Evolutionary conservation across 768 basidiomycete genomes (phyloP), one percentile per base, ranked within the genome.

Genomic region (Mycena floridula): DNA sequence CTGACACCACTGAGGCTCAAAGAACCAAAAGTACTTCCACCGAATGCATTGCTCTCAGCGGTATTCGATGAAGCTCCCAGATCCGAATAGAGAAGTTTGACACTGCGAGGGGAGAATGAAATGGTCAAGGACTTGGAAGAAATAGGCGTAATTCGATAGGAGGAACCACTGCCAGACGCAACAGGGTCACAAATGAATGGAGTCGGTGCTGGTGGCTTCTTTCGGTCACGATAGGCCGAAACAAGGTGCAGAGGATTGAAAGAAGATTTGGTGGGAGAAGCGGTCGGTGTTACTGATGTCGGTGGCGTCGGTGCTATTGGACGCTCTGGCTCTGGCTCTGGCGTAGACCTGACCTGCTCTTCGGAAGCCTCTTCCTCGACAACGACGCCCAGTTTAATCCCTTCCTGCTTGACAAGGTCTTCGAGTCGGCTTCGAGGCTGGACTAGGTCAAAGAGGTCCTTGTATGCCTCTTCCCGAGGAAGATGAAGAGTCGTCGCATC

Each of bases 381-480:
- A 18, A 35, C 7, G 13, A 35, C 15, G 18, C 32, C 32, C 32
- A 35, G 13, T 13, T 13, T 13, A 15, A 35, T 18, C 13, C 32
- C 32, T 35, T 35, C 32, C 18, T 18, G 13, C 15, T 15, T 15
- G 13, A 89, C 70, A 27, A 91, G 70, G 58, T 91, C 89, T 60
- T 91, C 89, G n/a, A 85, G 58, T 18, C 89, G 67, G 23, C 78
- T 76, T 40, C 79, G 76, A 5, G 89, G 89, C 62, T 91, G 85
- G 51, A 69, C 73, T 43, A 85, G 73, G 50, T 85, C 84, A 57
- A 91, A 90, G 21, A 91, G 63, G 54, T 90, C 89, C 47, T 79
- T 80, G 68, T 85, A 90, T 8, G 75, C 72, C 58, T 89, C 87
- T 43, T 83, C 81, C 11, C 82, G 70, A 54, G 83, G 82, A 38